Base-by-base conservation (phyloP, 2,329 filamentous ascomycete genomes). In the Leptographium lundbergii region DNA sequence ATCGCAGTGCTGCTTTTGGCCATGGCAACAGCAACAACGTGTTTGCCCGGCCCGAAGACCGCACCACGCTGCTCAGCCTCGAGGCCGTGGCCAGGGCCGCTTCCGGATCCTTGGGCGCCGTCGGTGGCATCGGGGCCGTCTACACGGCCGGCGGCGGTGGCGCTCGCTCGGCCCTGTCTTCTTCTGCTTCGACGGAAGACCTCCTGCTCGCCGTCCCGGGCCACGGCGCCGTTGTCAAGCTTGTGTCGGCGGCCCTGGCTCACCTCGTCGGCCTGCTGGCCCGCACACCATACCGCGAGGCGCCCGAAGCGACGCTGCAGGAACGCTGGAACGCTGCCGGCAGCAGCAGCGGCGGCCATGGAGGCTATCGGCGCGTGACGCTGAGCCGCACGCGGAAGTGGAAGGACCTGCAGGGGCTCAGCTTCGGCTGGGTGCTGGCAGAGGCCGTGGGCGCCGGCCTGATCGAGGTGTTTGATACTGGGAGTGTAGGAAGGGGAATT, bases 381-480 rank as follows among this genome's bases (percentile, higher is more conserved):
- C 80, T 82, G 0, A 83, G 82, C 0, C 74, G 80, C 66, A 87
- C 84, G 19, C 81, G 77, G 67, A 86, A 83, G 67, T 91, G 88
- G 88, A 85, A 78, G 67, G 77, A 81, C 34, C 88, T 89, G 63
- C 81, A 81, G 66, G 88, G 88, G 0, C 70, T 89, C 61, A 72
- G 78, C 51, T 91, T 89, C 69, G 79, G 86, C 60, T 91, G 85
- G 85, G 76, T 88, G 19, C 68, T 91, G 50, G 83, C 80, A 48
- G 86, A 90, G 69, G 87, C 85, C 51, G 76, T 88, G 27, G 88
- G 87, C 0, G 76, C 83, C 32, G 88, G 88, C 1, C 67, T 86
- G 19, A 78, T 90, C 4, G 87, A 91, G 70, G 72, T 88, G 17
- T 91, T 91, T 69, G 81, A 89, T 66, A 91, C 87, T 14, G 77